Evolutionary conservation across 83 land plant species (phyloP).

Genomic region (Picea abies): DNA sequence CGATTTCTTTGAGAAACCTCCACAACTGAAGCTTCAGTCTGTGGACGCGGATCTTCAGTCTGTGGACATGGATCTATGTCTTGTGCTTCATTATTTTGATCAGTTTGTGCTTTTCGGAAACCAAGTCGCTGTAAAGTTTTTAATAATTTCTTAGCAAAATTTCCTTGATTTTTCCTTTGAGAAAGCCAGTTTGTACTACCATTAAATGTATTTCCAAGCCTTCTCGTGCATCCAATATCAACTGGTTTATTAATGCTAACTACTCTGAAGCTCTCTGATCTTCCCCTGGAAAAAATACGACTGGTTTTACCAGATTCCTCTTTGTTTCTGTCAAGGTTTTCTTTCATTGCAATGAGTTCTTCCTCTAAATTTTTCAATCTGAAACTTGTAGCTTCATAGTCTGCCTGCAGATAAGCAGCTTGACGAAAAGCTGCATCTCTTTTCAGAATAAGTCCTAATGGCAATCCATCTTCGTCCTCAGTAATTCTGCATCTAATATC

Average conservation of each 20-base stretch:
- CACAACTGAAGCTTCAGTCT: neutral
- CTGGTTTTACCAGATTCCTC: slow-evolving; percentile 27
- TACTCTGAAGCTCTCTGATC: slow-evolving; percentile 20
- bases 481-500: neutral
- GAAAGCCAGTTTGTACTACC: neutral
- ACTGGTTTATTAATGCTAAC: slow-evolving; percentile 20
- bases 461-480: slow-evolving; percentile 14
- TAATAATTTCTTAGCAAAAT: neutral
- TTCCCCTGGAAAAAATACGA: neutral
- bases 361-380: slow-evolving; percentile 66
- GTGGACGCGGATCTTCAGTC: neutral
- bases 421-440: slow-evolving; percentile 24
- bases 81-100: slow-evolving; percentile 6
- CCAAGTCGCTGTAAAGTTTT: neutral
- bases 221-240: slow-evolving; percentile 7
- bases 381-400: slow-evolving; percentile 70
- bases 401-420: slow-evolving; percentile 26
- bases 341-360: slow-evolving; percentile 52
- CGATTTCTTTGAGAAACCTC: neutral
- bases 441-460: slow-evolving; percentile 35
- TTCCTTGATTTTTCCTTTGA: neutral
- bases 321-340: slow-evolving; percentile 43
- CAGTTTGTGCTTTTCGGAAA: slow-evolving; percentile 2
- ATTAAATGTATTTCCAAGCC: slow-evolving; percentile 4
- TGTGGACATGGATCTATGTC: neutral